A percentile compares a stretch with the other conserved stretches of the same genome.
Conservation (phyloP, 371 early-diverging fungal genomes). For the Apophysomyces elegans region DNA sequence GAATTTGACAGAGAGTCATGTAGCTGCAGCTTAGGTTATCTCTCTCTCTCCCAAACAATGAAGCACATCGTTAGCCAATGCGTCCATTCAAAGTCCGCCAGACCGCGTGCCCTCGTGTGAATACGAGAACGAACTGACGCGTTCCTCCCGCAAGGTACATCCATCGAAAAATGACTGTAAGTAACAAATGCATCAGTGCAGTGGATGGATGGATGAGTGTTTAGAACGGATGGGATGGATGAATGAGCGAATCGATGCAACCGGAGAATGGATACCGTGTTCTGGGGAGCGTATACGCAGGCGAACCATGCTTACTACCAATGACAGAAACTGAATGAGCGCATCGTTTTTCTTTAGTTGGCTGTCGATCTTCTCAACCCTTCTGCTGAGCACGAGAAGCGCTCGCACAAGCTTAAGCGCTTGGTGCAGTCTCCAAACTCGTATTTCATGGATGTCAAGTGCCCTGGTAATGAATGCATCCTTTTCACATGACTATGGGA, state of each 20-base stretch:
- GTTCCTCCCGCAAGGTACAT: no score
- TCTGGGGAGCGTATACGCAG: neutral
- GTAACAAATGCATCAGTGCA: neutral
- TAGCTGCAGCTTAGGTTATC: no score
- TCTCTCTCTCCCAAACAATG: no score
- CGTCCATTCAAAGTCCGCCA: no score
- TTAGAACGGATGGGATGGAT: neutral
- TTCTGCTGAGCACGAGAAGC: slow-evolving; percentile 89
- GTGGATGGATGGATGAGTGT: neutral
- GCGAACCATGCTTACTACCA: no score
- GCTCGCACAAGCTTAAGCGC: slow-evolving; percentile 98
- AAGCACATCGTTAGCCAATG: no score
- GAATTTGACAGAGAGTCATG: no score
- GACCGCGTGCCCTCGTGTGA: no score
- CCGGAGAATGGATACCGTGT: no score
- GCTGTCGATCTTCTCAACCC: slow-evolving; percentile 99
- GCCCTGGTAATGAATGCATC: slow-evolving; percentile 71
- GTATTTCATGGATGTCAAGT: slow-evolving; percentile 99
- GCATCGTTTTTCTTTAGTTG: slow-evolving; percentile 63
- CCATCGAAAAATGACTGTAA: slow-evolving; percentile 3
- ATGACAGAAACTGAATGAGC: neutral
- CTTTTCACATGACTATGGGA: neutral
- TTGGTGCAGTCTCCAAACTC: slow-evolving; percentile 98
- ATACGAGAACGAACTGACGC: no score
- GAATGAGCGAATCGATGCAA: neutral